Evolutionary conservation across 2,329 filamentous ascomycete genomes (phyloP), one percentile per base, ranked within the genome.

Genomic region (Gliomastix tumulicola): DNA sequence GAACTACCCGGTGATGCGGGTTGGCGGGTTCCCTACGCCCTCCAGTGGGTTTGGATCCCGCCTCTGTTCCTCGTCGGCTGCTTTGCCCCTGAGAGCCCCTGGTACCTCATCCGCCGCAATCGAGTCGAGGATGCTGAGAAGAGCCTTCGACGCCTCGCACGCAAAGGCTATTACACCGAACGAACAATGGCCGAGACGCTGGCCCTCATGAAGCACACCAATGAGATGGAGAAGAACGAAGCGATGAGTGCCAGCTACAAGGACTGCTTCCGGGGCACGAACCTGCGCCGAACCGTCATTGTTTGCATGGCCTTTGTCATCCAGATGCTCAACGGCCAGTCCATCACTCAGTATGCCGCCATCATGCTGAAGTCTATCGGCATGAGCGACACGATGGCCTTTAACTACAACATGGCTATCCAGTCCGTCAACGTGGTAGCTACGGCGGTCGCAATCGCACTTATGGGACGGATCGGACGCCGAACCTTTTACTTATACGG

Each of bases 341-440:
- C 71, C 2, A 72, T 77, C 48, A 72, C 68, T 31, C 61, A 65
- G 19, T 76, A 70, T 42, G 72, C 69, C 3, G 70, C 69, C 2
- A 71, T 76, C 42, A 57, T 66, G 42, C 66, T 76, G 36, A 52
- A 64, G 35, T 66, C 73, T 37, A 68, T 70, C 8, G 72, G 72
- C 4, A 57, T 76, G 41, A 46, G 49, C 18, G 44, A 53, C 2
- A 49, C 46, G 6, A 60, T 60, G 32, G 56, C 71, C 3, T 76
- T 72, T 43, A 49, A 54, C 44, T 57, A 49, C 44, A 62, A 64
- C 37, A 74, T 76, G 45, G 66, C 63, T 8, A 60, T 76, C 41
- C 71, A 65, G 19, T 60, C 61, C 0, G 56, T 68, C 33, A 65
- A 62, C 30, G 62, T 67, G 21, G 22, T 65, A 0, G 63, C 59